phyloP scores from a whole-genome alignment of 805 yeast genomes.

The Yarrowia sp. region DNA sequence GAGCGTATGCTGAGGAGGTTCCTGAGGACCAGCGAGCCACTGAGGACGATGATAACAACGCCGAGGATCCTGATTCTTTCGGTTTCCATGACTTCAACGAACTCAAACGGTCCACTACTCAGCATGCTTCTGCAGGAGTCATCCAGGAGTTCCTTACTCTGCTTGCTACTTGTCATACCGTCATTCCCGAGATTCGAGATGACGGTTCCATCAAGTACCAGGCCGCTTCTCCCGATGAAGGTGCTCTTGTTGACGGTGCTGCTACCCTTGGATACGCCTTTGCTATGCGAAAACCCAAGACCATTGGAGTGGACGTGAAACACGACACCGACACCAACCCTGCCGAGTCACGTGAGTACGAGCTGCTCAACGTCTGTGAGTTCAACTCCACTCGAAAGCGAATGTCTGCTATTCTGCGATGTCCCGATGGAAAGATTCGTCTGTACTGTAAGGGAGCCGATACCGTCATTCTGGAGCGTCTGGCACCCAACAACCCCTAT shows the following conservation, averaged over 20 bases:
- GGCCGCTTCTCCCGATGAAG: conserved; percentile 99
- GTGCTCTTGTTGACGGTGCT: conserved; percentile 97
- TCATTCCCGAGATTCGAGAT: conserved; percentile 77
- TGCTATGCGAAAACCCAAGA: conserved; percentile 78
- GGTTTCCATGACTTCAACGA: conserved; percentile 75
- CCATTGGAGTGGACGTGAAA: conserved; percentile 61
- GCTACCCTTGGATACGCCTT: conserved; percentile 84
- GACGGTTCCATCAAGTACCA: conserved; percentile 71
- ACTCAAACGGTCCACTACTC: conserved; percentile 48
- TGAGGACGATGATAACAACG: conserved; percentile 71
- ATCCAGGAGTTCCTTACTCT: conserved; percentile 79
- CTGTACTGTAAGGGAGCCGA: conserved; percentile 97
- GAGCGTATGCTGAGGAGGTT: conserved; percentile 78
- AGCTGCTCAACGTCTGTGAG: conserved; percentile 86
- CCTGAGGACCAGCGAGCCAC: conserved; percentile 86
- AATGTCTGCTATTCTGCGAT: conserved; percentile 91
- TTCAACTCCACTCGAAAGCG: conserved; percentile 96
- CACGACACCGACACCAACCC: conserved; percentile 22
- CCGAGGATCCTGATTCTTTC: conserved; percentile 35
- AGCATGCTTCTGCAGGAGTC: conserved; percentile 39
- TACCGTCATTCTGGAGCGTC: conserved; percentile 86
- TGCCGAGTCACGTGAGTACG: conserved; percentile 60
- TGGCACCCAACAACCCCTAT: conserved; percentile 68
- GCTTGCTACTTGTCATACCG: conserved; percentile 93
- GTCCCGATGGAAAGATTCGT: conserved; percentile 90